Base-by-base conservation (phyloP, 2,329 filamentous ascomycete genomes). In the Xylaria sp. region DNA sequence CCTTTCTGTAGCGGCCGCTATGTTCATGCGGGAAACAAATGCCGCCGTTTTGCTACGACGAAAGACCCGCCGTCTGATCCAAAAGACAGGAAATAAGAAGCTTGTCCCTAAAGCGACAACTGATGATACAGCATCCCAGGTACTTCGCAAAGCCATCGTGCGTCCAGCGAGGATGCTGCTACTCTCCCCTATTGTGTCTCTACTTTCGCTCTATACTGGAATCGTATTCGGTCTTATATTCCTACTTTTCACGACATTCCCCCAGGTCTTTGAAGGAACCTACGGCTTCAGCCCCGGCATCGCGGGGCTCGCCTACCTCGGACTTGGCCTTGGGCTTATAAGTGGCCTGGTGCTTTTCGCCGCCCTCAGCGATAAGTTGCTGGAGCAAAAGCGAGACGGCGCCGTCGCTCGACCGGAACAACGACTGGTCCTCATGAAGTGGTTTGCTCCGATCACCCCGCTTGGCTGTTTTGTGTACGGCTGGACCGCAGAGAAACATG, bases 381-480 rank as follows among this genome's bases (percentile, higher is more conserved):
- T 67, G 4, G 54, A 48, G 1, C 60, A 63, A n/a, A 67, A 64
- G 14, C 17, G 32, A 8, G 65, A 60, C 19, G 60, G 30, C 17
- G 6, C 34, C 14, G 47, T 59, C 8, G 60, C 65, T 11, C 8
- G 24, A 12, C 12, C 39, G 6, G 39, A 45, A 5, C 11, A n/a
- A 14, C 39, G 65, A 1, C 24, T 68, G 30, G 57, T 68, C 17
- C 58, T 68, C 3, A 68, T 68, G 65, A 68, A 64, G n/a, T 68
- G 61, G 61, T 34, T 68, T 14, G 61, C 61, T 2, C 65, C 65
- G 1, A 64, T 68, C 27, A 30, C 39, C 1, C 61, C 61, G 2
- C 11, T 61, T 19, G 65, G 65, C 1, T 56, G 48, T 34, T 64
- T 68, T 48, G 24, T 47, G 19, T 65, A 6, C 57, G 45, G 42